phyloP scores from a whole-genome alignment of 2,329 filamentous ascomycete species.

The Cercospora janseana region DNA sequence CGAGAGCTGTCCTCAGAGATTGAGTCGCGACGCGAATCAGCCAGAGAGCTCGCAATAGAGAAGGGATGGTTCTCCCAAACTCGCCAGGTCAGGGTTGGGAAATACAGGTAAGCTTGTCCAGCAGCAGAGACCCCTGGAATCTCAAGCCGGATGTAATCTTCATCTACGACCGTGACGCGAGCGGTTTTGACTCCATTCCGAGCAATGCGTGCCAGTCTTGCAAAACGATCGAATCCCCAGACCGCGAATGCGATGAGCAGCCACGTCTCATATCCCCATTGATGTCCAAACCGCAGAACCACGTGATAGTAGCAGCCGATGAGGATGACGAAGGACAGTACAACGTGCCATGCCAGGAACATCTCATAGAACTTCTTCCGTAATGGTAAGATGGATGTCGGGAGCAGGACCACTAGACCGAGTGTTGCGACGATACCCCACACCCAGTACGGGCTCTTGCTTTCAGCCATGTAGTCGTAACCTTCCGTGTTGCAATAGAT shows the following conservation, averaged over 20 bases:
- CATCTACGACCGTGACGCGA: constrained; percentile 38
- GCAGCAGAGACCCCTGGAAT: constrained; percentile 43
- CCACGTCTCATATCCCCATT: constrained; percentile 52
- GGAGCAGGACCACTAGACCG: constrained; percentile 31
- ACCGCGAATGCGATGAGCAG: constrained; percentile 45
- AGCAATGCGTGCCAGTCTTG: constrained; percentile 42
- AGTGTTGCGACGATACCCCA: constrained; percentile 26
- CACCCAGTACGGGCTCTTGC: constrained; percentile 28
- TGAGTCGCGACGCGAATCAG: background rate
- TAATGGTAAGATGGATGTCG: constrained; percentile 40
- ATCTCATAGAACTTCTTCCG: constrained; percentile 45
- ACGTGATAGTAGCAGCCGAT: constrained; percentile 49
- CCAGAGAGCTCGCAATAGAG: constrained; percentile 38
- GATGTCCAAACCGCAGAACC: constrained; percentile 36
- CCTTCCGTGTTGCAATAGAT: constrained; percentile 34
- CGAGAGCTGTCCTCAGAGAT: background rate
- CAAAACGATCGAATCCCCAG: constrained; percentile 50
- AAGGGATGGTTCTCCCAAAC: constrained; percentile 58
- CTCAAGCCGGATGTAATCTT: constrained; percentile 44
- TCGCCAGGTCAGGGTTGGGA: constrained; percentile 46
- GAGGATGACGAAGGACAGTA: constrained; percentile 43
- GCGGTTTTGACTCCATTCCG: constrained; percentile 42
- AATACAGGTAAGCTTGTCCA: constrained; percentile 50
- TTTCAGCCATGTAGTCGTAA: constrained; percentile 18
- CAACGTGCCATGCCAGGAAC: constrained; percentile 48